Evolutionary conservation across 2,329 filamentous ascomycete species (phyloP), one percentile per base, ranked within the genome.

Genomic region (Colletotrichum camelliae): DNA sequence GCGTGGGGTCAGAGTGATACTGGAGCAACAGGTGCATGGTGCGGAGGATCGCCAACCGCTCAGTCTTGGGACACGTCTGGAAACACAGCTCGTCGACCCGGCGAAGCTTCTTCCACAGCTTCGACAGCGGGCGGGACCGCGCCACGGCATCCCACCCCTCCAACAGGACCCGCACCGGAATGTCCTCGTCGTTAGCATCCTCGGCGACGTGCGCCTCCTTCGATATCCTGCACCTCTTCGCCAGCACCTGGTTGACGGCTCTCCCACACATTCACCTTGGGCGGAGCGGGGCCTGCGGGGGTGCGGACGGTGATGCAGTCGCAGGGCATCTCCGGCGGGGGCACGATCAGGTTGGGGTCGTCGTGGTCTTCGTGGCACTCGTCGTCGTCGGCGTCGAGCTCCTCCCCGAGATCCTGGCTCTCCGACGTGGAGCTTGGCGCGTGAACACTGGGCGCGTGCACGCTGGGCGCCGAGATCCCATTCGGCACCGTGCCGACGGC

Each of bases 71-170:
- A 29, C 78, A 81, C 2, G 60, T 62, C 0, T 48, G 9, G 24
- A 83, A 82, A 2, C 78, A 80, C 6, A 78, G 16, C 43, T 83
- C 77, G 18, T 83, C 81, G 0, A 80, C 69, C 7, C 68, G 67
- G 7, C 80, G 79, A 4, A 83, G 39, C 61, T 81, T 83, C 8
- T 74, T 78, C 81, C 81, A 83, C 7, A 79, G 77, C 1, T 72
- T 67, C 2, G 81, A 80, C 78, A 83, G 76, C 24, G 77, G 79
- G 1, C 81, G 79, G 1, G 77, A 74, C n/a, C 52, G 69, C 12
- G 82, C 80, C 5, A 81, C 73, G n/a, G 76, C 80, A 21, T 82
- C 77, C 81, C 81, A 82, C 5, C 81, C 81, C 24, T 83, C 79
- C 0, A 83, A 2, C 0, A 83, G 3, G 2, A 77, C 81, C 12